These are phyloP conservation scores for Pseudogymnoascus sp. DNA, from an alignment of 2,329 filamentous ascomycete genomes.

Conservation along the genomic window DNA sequence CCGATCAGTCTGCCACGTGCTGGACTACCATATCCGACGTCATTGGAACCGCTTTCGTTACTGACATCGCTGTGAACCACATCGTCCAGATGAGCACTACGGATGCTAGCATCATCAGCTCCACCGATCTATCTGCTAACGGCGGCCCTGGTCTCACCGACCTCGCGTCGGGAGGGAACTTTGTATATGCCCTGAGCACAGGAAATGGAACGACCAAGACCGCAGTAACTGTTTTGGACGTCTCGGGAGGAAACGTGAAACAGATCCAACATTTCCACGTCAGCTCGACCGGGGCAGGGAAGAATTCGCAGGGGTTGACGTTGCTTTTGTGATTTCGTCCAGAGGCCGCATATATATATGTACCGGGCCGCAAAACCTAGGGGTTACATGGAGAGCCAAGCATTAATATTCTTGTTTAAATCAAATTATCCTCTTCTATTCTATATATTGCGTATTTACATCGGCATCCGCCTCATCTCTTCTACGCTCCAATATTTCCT, in stretches of 20 bases:
- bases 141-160: slow-evolving; percentile 49
- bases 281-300: neutral
- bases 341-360: neutral
- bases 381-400: neutral
- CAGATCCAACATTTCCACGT: neutral
- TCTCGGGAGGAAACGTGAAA: slow-evolving; percentile 11
- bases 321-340: neutral
- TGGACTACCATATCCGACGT: slow-evolving; percentile 44
- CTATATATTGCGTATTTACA: slow-evolving; percentile 36
- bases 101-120: slow-evolving; percentile 39
- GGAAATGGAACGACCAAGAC: slow-evolving; percentile 19
- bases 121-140: slow-evolving; percentile 33
- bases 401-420: neutral
- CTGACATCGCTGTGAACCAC: slow-evolving; percentile 43
- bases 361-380: too few relatives aligned
- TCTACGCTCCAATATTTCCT: slow-evolving; percentile 68
- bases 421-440: neutral
- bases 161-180: slow-evolving; percentile 41
- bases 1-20: slow-evolving; percentile 48
- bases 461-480: slow-evolving; percentile 64
- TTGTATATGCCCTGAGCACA: slow-evolving; percentile 45
- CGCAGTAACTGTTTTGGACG: slow-evolving; percentile 34
- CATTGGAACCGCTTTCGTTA: slow-evolving; percentile 47
- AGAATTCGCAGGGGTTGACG: neutral
- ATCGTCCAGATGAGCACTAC: slow-evolving; percentile 47